phyloP scores from a whole-genome alignment of 1,284 basidiomycete genomes.

The Ustilago curta region DNA sequence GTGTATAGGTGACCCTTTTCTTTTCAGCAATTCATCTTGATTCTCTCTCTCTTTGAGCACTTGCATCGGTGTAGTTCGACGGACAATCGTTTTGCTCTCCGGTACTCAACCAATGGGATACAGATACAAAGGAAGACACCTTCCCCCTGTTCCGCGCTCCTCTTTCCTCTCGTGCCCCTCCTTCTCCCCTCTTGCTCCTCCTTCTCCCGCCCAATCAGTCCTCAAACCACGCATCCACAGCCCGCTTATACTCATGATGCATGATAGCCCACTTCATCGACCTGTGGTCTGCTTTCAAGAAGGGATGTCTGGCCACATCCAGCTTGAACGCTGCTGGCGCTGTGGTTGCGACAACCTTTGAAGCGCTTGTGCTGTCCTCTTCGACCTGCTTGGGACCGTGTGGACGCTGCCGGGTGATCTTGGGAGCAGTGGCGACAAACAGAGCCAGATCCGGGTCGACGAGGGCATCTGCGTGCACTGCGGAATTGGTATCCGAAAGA shows the following conservation, averaged over 20 bases:
- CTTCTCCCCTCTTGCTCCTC: neutral
- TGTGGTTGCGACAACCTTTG: neutral
- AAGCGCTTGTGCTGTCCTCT: neutral
- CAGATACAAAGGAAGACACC: slow-evolving; percentile 8
- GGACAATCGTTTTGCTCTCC: too few relatives aligned
- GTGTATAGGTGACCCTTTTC: slow-evolving; percentile 38
- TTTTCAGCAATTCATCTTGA: too few relatives aligned
- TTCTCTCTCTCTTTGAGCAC: neutral
- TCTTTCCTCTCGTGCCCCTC: neutral
- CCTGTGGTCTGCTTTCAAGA: slow-evolving; percentile 41
- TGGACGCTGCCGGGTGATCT: slow-evolving; percentile 40
- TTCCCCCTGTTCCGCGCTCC: slow-evolving; percentile 6
- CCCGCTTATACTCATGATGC: slow-evolving; percentile 47
- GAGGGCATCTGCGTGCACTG: slow-evolving; percentile 13
- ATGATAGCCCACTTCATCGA: slow-evolving; percentile 52
- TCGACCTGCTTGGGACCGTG: slow-evolving; percentile 19
- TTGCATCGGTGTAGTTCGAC: too few relatives aligned
- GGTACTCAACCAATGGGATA: too few relatives aligned
- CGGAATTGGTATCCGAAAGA: slow-evolving; percentile 14
- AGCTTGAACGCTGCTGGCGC: slow-evolving; percentile 19
- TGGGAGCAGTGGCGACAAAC: slow-evolving; percentile 36
- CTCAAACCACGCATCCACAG: slow-evolving; percentile 31
- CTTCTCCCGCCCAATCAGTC: neutral
- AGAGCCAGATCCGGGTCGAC: slow-evolving; percentile 28
- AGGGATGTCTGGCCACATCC: slow-evolving; percentile 30